Base-by-base conservation (phyloP, 106 monocot species). In the Triglochin maritima region DNA sequence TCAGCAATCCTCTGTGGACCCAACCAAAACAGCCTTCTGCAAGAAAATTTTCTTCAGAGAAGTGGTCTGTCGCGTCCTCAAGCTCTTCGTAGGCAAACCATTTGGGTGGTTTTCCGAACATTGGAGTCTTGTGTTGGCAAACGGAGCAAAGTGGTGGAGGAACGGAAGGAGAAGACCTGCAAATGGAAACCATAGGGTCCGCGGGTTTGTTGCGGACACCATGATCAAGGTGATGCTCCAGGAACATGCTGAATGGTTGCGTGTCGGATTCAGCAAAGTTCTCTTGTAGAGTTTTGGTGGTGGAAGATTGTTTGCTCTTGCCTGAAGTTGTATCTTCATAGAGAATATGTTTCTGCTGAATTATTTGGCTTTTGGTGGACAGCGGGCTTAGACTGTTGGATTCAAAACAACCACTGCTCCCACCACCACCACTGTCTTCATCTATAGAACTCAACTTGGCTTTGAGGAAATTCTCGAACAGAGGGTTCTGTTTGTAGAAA, bases 111-210 rank as follows among this genome's bases (percentile, higher is more conserved):
- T 81, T 83, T 6, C 87, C 84, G 47, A 84, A 84, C 4, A 71
- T 63, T 0, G 87, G 83, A 29, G 81, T 69, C 76, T 84, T 87
- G 66, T 79, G 66, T 59, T 70, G 71, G 76, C 87, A 87, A 15
- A 79, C 10, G 4, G 87, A 81, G 73, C 87, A 87, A 43, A 83
- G 73, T 11, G 83, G 80, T 47, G 83, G 83, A 4, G 83, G 83
- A 2, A 64, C 56, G 62, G 74, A 75, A 16, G 79, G 79, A 10
- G 72, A 68, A 54, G 57, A 71, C 52, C 79, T 49, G 62, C 10
- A 51, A 45, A 68, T 8, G 7, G 75, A 63, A 57, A 69, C 46
- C 9, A 70, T 68, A 42, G 68, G 64, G 12, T 65, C 68, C 4
- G 59, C 72, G 10, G 68, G 60, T 8, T 72, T 57, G 43, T 4